Evolutionary conservation across 441 rosid species (phyloP), one percentile per base, ranked within the genome.

Genomic region (Aquilaria agallochum): DNA sequence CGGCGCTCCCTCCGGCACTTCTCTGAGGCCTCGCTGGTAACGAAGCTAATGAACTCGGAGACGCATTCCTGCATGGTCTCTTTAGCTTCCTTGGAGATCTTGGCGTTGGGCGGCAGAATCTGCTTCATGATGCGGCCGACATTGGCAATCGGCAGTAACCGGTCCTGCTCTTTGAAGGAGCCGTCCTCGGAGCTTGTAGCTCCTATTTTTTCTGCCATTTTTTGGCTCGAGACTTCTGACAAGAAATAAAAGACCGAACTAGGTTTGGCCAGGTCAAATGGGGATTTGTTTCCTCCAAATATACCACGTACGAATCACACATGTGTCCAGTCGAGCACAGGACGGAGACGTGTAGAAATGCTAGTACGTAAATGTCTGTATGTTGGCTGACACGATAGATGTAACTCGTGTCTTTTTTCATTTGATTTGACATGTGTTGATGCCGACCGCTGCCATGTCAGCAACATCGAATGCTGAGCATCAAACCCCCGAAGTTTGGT

Each of bases 61-160:
- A 77, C 89, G 15, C 89, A 81, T 64, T 84, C 89, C 66, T 84
- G 89, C 84, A 81, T 84, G 14, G 83, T 84, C 66, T 79, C 89
- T 54, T 84, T 84, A 3, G 80, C 84, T 70, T 84, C 89, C 70
- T 81, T 84, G 0, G 89, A 81, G 70, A 84, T 67, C 64, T 84
- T 84, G 11, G 84, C 83, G 8, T 81, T 84, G 0, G 70, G 66
- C 1, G 89, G 89, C 42, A 84, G 56, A 46, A 66, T 84, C 60
- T 74, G 81, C 76, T 84, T 84, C 89, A 84, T 84, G 66, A 84
- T 79, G 62, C 86, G 73, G 1, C 89, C 86, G 0, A 84, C 89
- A 72, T 81, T 84, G 46, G 89, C 89, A 47, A 84, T 81, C 2
- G 89, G 89, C 32, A 84, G 62, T 65, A 79, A 61, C 40, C 50